A percentile compares a stretch with the other conserved stretches of the same genome.
These are phyloP conservation scores for Diaporthe sp. DNA, from an alignment of 2,329 filamentous ascomycete genomes.

Conservation along the genomic window DNA sequence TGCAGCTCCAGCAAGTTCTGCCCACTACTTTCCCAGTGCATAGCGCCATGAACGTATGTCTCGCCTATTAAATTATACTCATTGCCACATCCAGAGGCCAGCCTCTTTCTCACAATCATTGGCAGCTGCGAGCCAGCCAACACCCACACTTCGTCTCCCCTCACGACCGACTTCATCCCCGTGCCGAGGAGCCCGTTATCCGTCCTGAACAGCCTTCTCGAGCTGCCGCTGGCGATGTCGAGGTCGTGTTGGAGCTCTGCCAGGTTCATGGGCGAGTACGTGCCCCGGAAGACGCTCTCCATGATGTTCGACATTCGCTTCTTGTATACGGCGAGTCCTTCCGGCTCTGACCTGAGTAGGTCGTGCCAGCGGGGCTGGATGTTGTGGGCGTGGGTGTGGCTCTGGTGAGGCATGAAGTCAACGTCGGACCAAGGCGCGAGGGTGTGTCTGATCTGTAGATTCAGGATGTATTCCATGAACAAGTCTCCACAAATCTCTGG, in stretches of 20 bases:
- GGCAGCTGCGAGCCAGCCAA: constrained; percentile 23
- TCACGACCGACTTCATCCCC: constrained; percentile 17
- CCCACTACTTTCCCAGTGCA: constrained; percentile 3
- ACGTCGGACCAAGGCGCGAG: constrained; percentile 14
- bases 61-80: constrained; percentile 17
- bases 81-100: background rate
- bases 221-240: constrained; percentile 27
- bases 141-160: constrained; percentile 30
- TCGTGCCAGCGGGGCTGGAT: constrained; percentile 22
- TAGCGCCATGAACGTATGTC: constrained; percentile 29
- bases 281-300: constrained; percentile 27
- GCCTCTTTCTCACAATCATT: constrained; percentile 7
- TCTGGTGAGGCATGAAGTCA: constrained; percentile 33
- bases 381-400: background rate
- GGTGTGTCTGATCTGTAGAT: constrained; percentile 32
- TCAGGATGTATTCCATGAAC: constrained; percentile 32
- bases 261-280: constrained; percentile 27
- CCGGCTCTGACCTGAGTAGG: constrained; percentile 19
- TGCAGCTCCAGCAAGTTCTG: background rate
- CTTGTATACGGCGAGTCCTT: constrained; percentile 18
- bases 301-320: constrained; percentile 17
- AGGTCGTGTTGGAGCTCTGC: constrained; percentile 34
- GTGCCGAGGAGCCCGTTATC: constrained; percentile 26
- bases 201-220: constrained; percentile 26
- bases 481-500: background rate